Conservation (phyloP, 2,329 filamentous ascomycete genomes). For the Monosporascus sp. region DNA sequence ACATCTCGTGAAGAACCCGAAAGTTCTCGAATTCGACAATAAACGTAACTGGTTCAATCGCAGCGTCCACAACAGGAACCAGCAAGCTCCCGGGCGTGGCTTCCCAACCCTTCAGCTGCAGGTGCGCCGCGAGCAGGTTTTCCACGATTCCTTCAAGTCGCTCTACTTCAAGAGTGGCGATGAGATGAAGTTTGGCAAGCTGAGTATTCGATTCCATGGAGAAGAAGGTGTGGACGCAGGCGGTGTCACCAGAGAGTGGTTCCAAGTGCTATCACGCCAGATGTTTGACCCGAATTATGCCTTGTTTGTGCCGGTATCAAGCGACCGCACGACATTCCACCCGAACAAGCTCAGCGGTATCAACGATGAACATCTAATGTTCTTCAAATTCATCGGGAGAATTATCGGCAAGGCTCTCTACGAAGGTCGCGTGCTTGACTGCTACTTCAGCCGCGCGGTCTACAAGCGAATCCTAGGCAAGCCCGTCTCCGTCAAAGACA, state of each 20-base stretch:
- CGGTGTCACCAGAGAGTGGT: constrained; percentile 97
- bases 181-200: constrained; percentile 98
- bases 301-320: constrained; percentile 92
- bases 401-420: constrained; percentile 98
- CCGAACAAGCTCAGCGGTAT: constrained; percentile 90
- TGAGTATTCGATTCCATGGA: constrained; percentile 94
- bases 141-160: constrained; percentile 97
- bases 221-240: constrained; percentile 98
- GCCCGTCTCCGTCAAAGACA: constrained; percentile 94
- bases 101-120: constrained; percentile 74
- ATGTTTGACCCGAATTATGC: constrained; percentile 99
- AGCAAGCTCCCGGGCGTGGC: constrained; percentile 57
- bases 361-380: constrained; percentile 92
- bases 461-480: constrained; percentile 97
- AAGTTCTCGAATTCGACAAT: constrained; percentile 98
- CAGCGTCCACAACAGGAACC: constrained; percentile 74
- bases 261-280: constrained; percentile 91
- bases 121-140: constrained; percentile 90
- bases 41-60: constrained; percentile 99
- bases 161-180: constrained; percentile 94
- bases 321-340: constrained; percentile 97
- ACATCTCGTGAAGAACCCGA: constrained; percentile 93
- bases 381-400: constrained; percentile 99
- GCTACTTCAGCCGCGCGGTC: constrained; percentile 96
- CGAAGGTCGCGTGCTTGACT: constrained; percentile 91